A percentile compares a stretch with the other conserved stretches of the same genome.
Conservation (phyloP, 768 basidiomycete genomes). For the Udeniomyces megalosporus region DNA sequence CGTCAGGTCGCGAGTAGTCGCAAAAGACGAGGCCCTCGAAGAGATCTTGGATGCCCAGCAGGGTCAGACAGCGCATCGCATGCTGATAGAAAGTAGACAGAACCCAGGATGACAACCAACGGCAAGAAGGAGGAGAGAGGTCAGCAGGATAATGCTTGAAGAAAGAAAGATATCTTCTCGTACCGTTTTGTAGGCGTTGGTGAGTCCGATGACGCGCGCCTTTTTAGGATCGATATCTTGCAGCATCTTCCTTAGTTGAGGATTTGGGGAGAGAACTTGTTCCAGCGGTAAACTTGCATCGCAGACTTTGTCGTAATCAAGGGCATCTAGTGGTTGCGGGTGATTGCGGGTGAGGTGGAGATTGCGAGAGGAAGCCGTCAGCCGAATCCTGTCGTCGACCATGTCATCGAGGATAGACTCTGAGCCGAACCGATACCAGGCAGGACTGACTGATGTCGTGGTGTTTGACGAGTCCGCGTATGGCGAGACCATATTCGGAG, state of each 20-base stretch:
- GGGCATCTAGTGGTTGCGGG: constrained; percentile 42
- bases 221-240: constrained; percentile 63
- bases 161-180: constrained; percentile 14
- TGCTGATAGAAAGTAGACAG: constrained; percentile 42
- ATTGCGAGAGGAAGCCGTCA: too few relatives aligned
- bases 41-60: constrained; percentile 54
- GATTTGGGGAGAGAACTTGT: constrained; percentile 53
- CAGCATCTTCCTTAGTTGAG: constrained; percentile 47
- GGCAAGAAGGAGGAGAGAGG: background rate
- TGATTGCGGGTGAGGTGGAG: too few relatives aligned
- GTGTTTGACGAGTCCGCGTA: constrained; percentile 59
- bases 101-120: constrained; percentile 7
- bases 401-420: too few relatives aligned
- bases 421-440: too few relatives aligned
- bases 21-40: constrained; percentile 63
- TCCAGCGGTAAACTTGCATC: constrained; percentile 72
- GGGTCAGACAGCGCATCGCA: constrained; percentile 58
- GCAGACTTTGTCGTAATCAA: constrained; percentile 71
- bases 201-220: constrained; percentile 37
- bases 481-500: constrained; percentile 61
- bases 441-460: constrained; percentile 51
- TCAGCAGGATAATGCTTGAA: background rate
- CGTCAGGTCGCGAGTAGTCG: constrained; percentile 43
- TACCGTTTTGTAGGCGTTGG: constrained; percentile 66
- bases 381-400: too few relatives aligned